Conservation (phyloP, 148 eudicot species). For the Chenopodium formosanum region DNA sequence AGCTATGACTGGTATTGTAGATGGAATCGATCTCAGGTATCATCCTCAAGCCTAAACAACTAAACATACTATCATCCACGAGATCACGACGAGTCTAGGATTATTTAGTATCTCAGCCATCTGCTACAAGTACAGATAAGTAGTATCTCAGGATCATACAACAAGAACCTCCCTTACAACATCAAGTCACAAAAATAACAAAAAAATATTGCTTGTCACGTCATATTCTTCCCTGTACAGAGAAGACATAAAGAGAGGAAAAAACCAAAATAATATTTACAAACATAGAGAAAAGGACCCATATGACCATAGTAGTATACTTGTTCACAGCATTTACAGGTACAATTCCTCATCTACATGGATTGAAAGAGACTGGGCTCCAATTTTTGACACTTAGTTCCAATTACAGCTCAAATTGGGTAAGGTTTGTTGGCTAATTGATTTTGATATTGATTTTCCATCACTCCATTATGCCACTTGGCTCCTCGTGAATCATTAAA, state of each 20-base stretch:
- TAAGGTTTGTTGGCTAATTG: no score
- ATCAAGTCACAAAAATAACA: no score
- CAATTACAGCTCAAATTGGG: background rate
- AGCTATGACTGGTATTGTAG: no score
- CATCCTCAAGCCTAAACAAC: no score
- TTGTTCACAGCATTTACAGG: background rate
- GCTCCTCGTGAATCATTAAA: background rate
- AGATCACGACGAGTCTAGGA: no score
- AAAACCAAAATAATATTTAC: background rate
- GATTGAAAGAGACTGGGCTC: slow-evolving; percentile 14
- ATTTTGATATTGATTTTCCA: background rate
- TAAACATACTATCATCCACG: no score
- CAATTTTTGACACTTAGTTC: background rate
- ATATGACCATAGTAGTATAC: background rate
- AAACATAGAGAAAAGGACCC: background rate
- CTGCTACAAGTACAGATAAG: no score
- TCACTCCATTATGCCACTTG: background rate
- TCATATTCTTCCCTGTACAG: background rate
- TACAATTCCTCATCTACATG: background rate
- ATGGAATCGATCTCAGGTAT: no score
- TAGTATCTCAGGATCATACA: no score
- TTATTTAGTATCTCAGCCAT: no score
- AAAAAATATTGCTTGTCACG: background rate
- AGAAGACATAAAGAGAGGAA: background rate
- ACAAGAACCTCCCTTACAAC: background rate